Evolutionary conservation across 1,284 basidiomycete genomes (phyloP).

Genomic region (Rhodofomes roseus): DNA sequence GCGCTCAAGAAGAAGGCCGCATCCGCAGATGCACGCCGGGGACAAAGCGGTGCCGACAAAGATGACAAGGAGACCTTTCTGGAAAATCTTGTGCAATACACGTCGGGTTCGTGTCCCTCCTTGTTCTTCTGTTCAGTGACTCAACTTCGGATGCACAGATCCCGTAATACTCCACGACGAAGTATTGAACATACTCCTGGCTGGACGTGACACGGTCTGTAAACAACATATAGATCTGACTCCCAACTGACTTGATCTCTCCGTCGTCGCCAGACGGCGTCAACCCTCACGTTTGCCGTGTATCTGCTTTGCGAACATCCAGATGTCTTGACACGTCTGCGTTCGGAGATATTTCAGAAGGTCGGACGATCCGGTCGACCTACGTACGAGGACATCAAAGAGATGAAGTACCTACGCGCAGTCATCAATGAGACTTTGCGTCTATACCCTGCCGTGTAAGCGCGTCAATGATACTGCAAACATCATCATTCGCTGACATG

Average conservation of each 20-base stretch:
- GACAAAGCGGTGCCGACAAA: constrained; percentile 12
- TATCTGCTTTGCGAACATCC: constrained; percentile 42
- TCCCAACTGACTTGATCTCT: too few relatives aligned
- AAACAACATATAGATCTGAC: background rate
- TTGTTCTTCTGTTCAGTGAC: background rate
- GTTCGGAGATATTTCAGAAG: constrained; percentile 38
- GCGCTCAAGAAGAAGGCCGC: constrained; percentile 30
- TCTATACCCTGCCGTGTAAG: constrained; percentile 33
- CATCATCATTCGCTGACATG: background rate
- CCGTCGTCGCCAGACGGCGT: constrained; percentile 33
- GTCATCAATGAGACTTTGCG: constrained; percentile 30
- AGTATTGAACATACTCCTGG: constrained; percentile 37
- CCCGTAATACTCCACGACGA: constrained; percentile 33
- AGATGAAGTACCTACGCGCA: constrained; percentile 35
- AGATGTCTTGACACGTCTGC: constrained; percentile 30
- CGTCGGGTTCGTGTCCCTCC: constrained; percentile 18
- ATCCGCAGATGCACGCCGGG: constrained; percentile 3
- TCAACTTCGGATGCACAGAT: background rate
- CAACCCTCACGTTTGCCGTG: constrained; percentile 34
- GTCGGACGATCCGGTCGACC: constrained; percentile 32
- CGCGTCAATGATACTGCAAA: background rate
- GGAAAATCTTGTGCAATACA: constrained; percentile 35
- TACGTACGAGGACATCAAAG: constrained; percentile 36
- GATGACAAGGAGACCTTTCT: constrained; percentile 32
- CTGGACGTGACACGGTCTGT: constrained; percentile 38